Base-by-base conservation (phyloP, 1,139 yeast species). In the Blastobotrys apis region DNA sequence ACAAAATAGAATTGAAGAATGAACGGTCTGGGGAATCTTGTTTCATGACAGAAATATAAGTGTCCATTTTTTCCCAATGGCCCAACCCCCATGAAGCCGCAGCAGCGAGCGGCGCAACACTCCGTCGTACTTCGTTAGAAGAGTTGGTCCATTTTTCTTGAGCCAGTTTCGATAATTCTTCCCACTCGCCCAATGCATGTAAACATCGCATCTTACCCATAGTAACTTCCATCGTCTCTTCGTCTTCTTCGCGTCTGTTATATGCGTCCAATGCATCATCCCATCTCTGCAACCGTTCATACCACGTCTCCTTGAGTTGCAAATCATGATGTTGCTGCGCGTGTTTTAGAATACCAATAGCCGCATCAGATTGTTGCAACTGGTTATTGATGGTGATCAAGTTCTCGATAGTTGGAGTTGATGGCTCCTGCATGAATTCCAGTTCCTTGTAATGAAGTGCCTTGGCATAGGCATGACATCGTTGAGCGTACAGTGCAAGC, bases 31-130 rank as follows among this genome's bases (percentile, higher is more conserved):
- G 96, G 3, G 96, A 85, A 53, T 87, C 96, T 1, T 79, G 70
- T 54, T 87, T 87, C 95, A 94, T 87, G 0, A 85, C 95, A 50
- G 79, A 73, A 47, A 90, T 88, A 58, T 90, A 94, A 8, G 84
- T 77, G 59, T 87, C 97, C 92, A 94, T 90, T 57, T 87, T 74
- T 57, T 88, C 97, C 98, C 98, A 94, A 62, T 87, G 94, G 1
- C 92, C 92, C 39, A 92, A 71, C n/a, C 97, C 97, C 98, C 98
- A 92, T 0, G 97, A 87, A 0, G 98, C 97, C 2, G 97, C 97
- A 0, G 97, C 98, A 0, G 98, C 98, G 44, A 94, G 69, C 1
- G 98, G 98, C 1, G 98, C 97, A 53, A 94, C 90, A n/a, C 82
- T 78, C 49, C 95, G 71, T 56, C 81, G 77, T 40, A 80, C 80